Evolutionary conservation across 2,329 filamentous ascomycete genomes (phyloP).

Genomic region (Fusarium pseudoanthophilum): DNA sequence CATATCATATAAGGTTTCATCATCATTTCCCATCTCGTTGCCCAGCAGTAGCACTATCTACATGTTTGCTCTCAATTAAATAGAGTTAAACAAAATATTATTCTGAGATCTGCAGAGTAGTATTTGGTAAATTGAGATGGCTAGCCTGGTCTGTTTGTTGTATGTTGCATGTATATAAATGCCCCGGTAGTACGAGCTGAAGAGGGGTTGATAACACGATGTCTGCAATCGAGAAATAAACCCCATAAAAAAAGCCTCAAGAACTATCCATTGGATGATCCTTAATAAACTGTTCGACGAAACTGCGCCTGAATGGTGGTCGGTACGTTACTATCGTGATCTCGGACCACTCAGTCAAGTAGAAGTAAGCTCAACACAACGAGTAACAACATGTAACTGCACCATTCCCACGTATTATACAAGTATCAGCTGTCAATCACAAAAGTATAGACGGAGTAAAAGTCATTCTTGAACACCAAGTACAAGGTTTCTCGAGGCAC

Average conservation of each 20-base stretch:
- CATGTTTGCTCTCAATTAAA: rapidly evolving
- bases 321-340: rapidly evolving
- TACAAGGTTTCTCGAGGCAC: no score
- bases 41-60: no score
- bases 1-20: background rate
- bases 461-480: rapidly evolving
- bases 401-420: rapidly evolving
- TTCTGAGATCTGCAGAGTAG: rapidly evolving
- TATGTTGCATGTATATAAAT: background rate
- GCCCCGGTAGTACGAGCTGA: rapidly evolving
- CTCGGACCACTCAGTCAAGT: no score
- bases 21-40: background rate
- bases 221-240: rapidly evolving
- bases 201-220: background rate
- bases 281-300: rapidly evolving
- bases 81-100: no score
- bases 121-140: rapidly evolving
- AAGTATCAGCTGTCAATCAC: rapidly evolving
- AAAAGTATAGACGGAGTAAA: rapidly evolving
- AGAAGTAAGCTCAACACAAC: no score
- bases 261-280: rapidly evolving
- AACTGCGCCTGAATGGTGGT: rapidly evolving
- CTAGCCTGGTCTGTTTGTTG: rapidly evolving
- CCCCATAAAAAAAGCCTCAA: no score
- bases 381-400: rapidly evolving